Conservation (phyloP, 1,284 basidiomycete genomes). For the Boletellus deceptivus region DNA sequence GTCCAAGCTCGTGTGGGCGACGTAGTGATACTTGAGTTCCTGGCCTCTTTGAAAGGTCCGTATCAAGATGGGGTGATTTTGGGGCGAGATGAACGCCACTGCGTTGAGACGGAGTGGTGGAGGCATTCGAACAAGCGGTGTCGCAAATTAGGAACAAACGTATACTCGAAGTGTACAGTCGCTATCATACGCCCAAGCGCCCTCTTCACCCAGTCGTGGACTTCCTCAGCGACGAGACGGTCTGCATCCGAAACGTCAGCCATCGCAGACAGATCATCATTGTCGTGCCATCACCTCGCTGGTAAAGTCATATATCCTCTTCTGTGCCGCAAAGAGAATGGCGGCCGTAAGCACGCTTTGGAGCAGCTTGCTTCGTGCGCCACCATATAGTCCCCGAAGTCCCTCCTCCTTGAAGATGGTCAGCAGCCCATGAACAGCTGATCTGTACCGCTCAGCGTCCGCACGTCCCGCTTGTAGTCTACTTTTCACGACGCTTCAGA, state of each 20-base stretch:
- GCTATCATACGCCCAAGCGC: neutral
- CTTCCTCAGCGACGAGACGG: conserved; percentile 13
- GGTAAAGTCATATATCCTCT: conserved; percentile 69
- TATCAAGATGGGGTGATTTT: conserved; percentile 77
- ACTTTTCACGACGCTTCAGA: conserved; percentile 73
- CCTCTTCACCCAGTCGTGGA: conserved; percentile 3
- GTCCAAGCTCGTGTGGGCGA: conserved; percentile 76
- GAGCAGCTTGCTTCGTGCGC: conserved; percentile 79
- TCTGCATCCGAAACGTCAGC: conserved; percentile 13
- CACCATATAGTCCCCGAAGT: conserved; percentile 79
- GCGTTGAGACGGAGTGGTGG: conserved; percentile 67
- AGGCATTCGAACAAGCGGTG: conserved; percentile 40
- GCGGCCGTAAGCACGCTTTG: conserved; percentile 91
- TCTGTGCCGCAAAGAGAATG: conserved; percentile 84
- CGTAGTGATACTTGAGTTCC: conserved; percentile 78
- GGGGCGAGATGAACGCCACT: conserved; percentile 76
- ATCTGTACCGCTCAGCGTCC: conserved; percentile 63
- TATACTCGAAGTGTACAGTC: neutral
- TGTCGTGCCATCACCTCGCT: conserved; percentile 46
- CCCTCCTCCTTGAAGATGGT: conserved; percentile 79
- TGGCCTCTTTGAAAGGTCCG: conserved; percentile 67
- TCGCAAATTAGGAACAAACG: neutral
- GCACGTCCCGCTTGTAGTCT: conserved; percentile 76
- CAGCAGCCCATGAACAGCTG: conserved; percentile 66
- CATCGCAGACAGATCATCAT: neutral